These are phyloP conservation scores for Maudiozyma turicensis DNA, from an alignment of 805 yeast species.

Conservation along the genomic window DNA sequence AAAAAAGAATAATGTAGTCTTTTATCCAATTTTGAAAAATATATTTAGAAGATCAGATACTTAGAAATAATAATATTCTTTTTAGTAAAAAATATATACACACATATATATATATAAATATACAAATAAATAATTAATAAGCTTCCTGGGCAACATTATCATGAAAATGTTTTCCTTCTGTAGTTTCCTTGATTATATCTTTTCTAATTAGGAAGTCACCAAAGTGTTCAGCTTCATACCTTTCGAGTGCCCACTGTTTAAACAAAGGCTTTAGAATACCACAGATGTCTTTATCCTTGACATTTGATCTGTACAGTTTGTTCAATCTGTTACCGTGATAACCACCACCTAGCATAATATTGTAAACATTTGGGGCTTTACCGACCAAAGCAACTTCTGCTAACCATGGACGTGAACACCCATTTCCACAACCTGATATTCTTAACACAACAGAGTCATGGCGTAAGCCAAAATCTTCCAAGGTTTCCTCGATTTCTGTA, in stretches of 20 bases:
- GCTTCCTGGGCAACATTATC: constrained; percentile 82
- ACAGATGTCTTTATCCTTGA: constrained; percentile 83
- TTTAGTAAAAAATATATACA: too few relatives aligned
- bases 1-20: too few relatives aligned
- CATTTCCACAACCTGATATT: constrained; percentile 98
- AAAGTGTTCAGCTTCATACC: constrained; percentile 84
- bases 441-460: constrained; percentile 93
- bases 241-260: constrained; percentile 88
- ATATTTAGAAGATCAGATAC: too few relatives aligned
- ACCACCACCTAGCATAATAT: constrained; percentile 92
- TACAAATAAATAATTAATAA: constrained; percentile 9
- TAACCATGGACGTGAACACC: constrained; percentile 97
- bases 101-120: not conserved
- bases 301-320: constrained; percentile 78
- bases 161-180: constrained; percentile 88
- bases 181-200: constrained; percentile 78
- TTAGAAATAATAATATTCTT: too few relatives aligned
- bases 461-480: constrained; percentile 87
- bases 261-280: constrained; percentile 71
- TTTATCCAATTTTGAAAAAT: too few relatives aligned
- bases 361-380: constrained; percentile 87
- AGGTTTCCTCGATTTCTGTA: constrained; percentile 69
- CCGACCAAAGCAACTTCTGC: constrained; percentile 95
- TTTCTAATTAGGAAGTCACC: constrained; percentile 86
- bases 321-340: constrained; percentile 87